These are phyloP conservation scores for Flaveria bidentis DNA, from an alignment of 129 eudicot species.

Conservation along the genomic window DNA sequence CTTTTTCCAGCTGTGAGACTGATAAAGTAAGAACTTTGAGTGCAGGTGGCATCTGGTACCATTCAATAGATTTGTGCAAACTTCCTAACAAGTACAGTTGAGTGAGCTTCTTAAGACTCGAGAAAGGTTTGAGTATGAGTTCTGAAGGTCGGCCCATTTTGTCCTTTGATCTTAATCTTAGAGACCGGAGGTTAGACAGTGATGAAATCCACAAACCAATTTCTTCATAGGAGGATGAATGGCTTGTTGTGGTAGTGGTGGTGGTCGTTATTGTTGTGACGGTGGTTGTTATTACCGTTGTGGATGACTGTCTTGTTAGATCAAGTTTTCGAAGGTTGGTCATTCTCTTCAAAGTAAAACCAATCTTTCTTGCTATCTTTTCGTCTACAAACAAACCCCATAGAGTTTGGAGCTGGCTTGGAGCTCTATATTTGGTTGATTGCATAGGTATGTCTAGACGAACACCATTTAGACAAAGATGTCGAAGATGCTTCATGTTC, in stretches of 20 bases:
- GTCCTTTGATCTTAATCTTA: conserved; percentile 35
- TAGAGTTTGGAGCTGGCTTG: conserved; percentile 37
- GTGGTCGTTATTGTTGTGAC: conserved; percentile 12
- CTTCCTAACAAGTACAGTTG: conserved; percentile 31
- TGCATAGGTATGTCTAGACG: conserved; percentile 26
- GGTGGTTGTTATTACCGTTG: conserved; percentile 15
- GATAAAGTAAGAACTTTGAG: conserved; percentile 38
- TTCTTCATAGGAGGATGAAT: conserved; percentile 27
- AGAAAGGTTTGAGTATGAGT: conserved; percentile 32
- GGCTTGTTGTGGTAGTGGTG: conserved; percentile 24
- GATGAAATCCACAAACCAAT: conserved; percentile 27
- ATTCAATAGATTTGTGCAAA: conserved; percentile 16
- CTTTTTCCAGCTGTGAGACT: conserved; percentile 31
- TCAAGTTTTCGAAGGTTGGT: conserved; percentile 34
- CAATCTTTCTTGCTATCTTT: conserved; percentile 27
- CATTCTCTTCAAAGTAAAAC: conserved; percentile 25
- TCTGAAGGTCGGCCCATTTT: conserved; percentile 36
- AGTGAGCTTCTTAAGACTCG: conserved; percentile 31
- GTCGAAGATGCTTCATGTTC: conserved; percentile 35
- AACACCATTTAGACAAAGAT: conserved; percentile 37
- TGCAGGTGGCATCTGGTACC: conserved; percentile 34
- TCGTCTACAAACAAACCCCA: conserved; percentile 39
- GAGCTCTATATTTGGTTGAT: conserved; percentile 20
- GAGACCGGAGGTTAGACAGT: conserved; percentile 25
- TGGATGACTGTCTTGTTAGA: conserved; percentile 31